Evolutionary conservation across 495 filamentous ascomycete species (phyloP), one percentile per base, ranked within the genome.

Genomic region (Opeltia flavorubescens): DNA sequence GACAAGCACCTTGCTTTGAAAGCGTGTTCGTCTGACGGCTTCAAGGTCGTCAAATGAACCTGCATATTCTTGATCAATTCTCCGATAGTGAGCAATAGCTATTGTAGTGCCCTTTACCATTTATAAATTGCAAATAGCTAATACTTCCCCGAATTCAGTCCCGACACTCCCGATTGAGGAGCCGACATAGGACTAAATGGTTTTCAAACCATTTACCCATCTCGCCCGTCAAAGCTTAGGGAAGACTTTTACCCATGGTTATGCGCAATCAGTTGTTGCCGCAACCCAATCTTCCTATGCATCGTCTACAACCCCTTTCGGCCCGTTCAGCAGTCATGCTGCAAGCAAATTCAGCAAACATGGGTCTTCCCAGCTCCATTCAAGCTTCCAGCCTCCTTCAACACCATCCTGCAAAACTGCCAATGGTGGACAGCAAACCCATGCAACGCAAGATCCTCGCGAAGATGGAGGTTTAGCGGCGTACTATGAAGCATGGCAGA

Each of bases 231-330:
- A 89, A 70, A 89, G 84, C 79, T 82, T 95, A 61, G 76, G 84
- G 55, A 96, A 96, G 75, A 83, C 86, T 63, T 81, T 96, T 64
- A 89, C 86, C 61, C 86, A 94, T 76, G 89, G 89, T 66, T 95
- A 94, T 74, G 86, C 87, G 63, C 89, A 95, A 63, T 93, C 89
- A 53, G 80, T 98, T 67, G 89, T 96, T 64, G 91, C 91, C 52
- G 89, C 86, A 47, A 86, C 87, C 41, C 89, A 95, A 58, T 80
- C 81, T n/a, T 76, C 84, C 63, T 84, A 87, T 70, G 77, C 87
- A 60, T 87, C 86, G 39, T 69, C 80, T 5, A 81, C 77, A 35
- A 71, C 74, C 44, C 71, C 77, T 43, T 62, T 81, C 48, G 70
- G 71, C 51, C 60, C 62, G 15, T 63, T 80, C 54, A 63, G 66